Evolutionary conservation across 208 protist species (phyloP).

Genomic region (Entamoeba invadens): DNA sequence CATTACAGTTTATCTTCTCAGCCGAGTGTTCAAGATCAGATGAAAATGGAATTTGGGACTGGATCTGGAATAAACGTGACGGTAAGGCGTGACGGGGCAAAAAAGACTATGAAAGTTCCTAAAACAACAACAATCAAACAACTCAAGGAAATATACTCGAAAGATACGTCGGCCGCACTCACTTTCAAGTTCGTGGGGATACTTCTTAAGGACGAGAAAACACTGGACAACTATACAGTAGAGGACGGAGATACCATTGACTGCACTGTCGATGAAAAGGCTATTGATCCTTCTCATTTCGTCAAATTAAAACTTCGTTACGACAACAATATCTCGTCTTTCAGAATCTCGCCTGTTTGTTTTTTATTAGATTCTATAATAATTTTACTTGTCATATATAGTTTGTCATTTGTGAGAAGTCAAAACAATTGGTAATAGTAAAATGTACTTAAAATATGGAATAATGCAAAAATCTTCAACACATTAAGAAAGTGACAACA

Average conservation of each 20-base stretch:
- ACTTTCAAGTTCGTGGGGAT: background rate
- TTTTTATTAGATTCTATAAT: background rate
- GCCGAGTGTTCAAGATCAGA: background rate
- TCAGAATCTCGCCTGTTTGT: background rate
- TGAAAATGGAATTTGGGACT: background rate
- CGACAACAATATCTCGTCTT: background rate
- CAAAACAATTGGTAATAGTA: too few relatives aligned
- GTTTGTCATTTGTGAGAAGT: too few relatives aligned
- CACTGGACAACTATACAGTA: background rate
- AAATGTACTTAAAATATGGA: too few relatives aligned
- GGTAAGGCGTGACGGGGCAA: background rate
- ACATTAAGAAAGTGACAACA: background rate
- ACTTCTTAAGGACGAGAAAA: background rate
- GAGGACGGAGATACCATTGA: background rate
- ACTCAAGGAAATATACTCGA: background rate
- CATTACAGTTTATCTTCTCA: background rate
- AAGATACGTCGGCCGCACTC: background rate
- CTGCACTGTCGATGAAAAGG: background rate
- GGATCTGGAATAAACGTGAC: background rate
- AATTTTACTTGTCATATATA: background rate
- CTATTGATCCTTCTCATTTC: background rate
- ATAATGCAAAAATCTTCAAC: too few relatives aligned
- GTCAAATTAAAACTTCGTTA: background rate
- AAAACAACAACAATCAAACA: background rate
- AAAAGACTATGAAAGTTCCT: background rate